Evolutionary conservation across 371 early-diverging fungal species (phyloP).

Genomic region (Saksenaea vasiformis): DNA sequence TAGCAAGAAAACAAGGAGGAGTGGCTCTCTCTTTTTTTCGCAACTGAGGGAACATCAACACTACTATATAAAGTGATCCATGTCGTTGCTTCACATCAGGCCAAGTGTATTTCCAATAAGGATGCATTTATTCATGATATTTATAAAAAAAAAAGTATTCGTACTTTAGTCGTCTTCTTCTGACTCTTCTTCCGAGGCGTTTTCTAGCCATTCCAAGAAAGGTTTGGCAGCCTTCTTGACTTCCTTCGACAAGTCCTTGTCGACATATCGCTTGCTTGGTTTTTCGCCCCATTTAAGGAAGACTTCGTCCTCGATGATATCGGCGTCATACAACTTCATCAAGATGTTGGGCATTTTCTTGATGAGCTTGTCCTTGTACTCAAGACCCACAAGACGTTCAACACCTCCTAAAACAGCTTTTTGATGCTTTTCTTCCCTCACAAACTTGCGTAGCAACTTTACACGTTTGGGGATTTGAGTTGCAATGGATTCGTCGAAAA

Average conservation of each 20-base stretch:
- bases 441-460: constrained; percentile 68
- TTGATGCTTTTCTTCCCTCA: constrained; percentile 82
- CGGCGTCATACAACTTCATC: constrained; percentile 88
- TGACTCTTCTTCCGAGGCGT: constrained; percentile 55
- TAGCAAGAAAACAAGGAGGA: neutral
- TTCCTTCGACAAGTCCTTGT: constrained; percentile 71
- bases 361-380: constrained; percentile 65
- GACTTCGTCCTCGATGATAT: constrained; percentile 90
- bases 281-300: constrained; percentile 90
- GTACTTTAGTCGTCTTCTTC: constrained; percentile 23
- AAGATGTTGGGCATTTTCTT: constrained; percentile 79
- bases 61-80: neutral
- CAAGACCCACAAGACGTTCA: constrained; percentile 82
- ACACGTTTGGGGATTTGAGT: constrained; percentile 66
- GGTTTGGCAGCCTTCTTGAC: constrained; percentile 84
- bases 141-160: constrained; percentile 2
- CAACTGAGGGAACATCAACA: neutral
- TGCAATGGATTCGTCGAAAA: constrained; percentile 69
- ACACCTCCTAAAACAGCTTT: constrained; percentile 90
- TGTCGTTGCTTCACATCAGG: neutral
- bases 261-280: constrained; percentile 88
- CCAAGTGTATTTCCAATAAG: neutral
- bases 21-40: neutral
- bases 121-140: neutral
- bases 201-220: constrained; percentile 90